Conservation (phyloP, 106 monocot species). For the Acanthochlamys bracteata region DNA sequence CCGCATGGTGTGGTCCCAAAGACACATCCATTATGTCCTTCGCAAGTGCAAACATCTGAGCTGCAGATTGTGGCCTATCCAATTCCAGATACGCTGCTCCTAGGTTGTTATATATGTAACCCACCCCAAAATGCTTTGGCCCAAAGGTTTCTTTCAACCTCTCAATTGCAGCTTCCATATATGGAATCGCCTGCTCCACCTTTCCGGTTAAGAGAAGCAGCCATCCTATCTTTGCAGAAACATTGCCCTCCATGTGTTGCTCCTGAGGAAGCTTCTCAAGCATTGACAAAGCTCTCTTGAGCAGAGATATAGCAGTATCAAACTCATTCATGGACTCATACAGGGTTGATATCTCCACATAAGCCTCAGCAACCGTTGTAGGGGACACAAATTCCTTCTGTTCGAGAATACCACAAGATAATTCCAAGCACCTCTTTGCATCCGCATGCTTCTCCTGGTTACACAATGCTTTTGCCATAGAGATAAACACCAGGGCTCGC, state of each 20-base stretch:
- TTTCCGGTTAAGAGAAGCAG: conserved; percentile 78
- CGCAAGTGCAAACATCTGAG: conserved; percentile 95
- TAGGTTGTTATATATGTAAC: conserved; percentile 92
- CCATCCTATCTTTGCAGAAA: conserved; percentile 77
- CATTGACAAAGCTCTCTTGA: conserved; percentile 53
- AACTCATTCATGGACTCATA: conserved; percentile 83
- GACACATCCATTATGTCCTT: conserved; percentile 93
- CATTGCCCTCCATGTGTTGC: conserved; percentile 63
- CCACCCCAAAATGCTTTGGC: conserved; percentile 80
- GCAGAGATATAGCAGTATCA: conserved; percentile 47
- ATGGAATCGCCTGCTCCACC: conserved; percentile 55
- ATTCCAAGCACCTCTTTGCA: conserved; percentile 66
- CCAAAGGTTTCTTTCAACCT: conserved; percentile 90
- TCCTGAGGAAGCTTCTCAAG: conserved; percentile 43
- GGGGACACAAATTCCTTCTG: conserved; percentile 27
- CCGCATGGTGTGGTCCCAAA: conserved; percentile 71
- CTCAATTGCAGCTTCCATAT: conserved; percentile 74
- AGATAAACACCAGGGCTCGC: conserved; percentile 49
- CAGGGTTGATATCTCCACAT: conserved; percentile 67
- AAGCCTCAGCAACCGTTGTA: conserved; percentile 48
- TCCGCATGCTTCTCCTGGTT: conserved; percentile 52
- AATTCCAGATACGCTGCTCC: conserved; percentile 87
- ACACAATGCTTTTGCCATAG: conserved; percentile 68
- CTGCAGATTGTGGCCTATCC: conserved; percentile 77
- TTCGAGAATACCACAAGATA: conserved; percentile 55